A percentile compares a stretch with the other conserved stretches of the same genome.
These are phyloP conservation scores for Hyphopichia wangnamkhiaoensis DNA, from an alignment of 1,139 yeast genomes.

Conservation along the genomic window DNA sequence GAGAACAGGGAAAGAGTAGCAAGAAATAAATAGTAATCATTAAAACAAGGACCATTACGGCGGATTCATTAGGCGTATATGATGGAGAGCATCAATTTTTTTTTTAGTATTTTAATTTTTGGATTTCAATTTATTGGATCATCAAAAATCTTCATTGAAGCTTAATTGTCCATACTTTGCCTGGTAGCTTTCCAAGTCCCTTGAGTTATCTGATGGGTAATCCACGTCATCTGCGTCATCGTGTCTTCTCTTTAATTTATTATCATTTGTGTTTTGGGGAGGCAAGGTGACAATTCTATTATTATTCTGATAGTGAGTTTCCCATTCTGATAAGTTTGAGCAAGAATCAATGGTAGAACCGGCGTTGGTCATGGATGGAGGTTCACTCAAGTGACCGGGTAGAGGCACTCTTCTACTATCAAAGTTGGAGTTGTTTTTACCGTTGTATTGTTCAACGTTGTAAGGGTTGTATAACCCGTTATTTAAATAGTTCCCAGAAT, in stretches of 20 bases:
- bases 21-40: background rate
- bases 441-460: conserved; percentile 3
- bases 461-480: conserved; percentile 3
- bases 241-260: conserved; percentile 36
- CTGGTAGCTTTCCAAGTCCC: conserved; percentile 19
- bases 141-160: conserved; percentile 48
- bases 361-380: conserved; percentile 39
- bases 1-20: background rate
- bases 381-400: conserved; percentile 45
- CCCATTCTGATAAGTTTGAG: conserved; percentile 54
- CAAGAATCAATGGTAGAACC: conserved; percentile 47
- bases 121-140: too few relatives aligned
- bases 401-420: conserved; percentile 48
- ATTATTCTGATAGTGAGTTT: conserved; percentile 16
- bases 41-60: background rate
- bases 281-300: conserved; percentile 34
- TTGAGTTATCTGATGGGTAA: conserved; percentile 3
- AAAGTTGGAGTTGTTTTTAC: background rate
- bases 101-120: too few relatives aligned
- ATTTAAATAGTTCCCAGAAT: conserved; percentile 3
- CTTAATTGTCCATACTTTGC: conserved; percentile 44
- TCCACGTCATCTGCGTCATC: conserved; percentile 29
- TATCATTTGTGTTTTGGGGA: conserved; percentile 25
- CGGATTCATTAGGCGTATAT: too few relatives aligned
- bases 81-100: too few relatives aligned